Evolutionary conservation across 2,329 filamentous ascomycete genomes (phyloP).

Genomic region (Alternaria brassicae): DNA sequence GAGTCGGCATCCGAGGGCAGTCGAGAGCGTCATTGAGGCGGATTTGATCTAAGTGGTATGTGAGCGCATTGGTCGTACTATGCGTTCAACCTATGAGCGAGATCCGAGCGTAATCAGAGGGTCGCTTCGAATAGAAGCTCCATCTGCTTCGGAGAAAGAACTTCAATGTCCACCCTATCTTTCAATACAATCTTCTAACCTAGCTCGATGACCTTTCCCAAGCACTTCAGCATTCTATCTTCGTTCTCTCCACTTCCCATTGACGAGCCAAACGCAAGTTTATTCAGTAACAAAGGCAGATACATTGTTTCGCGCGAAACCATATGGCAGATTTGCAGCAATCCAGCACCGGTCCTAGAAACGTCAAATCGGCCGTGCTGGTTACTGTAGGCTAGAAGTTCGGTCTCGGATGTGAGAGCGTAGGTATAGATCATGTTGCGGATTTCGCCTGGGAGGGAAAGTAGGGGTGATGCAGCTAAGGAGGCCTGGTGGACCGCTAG

Average conservation of each 20-base stretch:
- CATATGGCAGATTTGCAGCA: conserved; percentile 23
- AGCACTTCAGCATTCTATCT: not conserved
- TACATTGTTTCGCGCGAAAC: conserved; percentile 20
- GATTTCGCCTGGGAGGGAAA: conserved; percentile 23
- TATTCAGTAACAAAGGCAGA: conserved; percentile 18
- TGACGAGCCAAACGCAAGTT: conserved; percentile 7
- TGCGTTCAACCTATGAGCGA: not conserved
- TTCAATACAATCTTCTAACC: not conserved
- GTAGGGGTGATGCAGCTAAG: conserved; percentile 9
- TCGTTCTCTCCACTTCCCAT: not conserved
- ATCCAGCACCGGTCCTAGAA: conserved; percentile 17
- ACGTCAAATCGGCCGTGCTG: conserved; percentile 18
- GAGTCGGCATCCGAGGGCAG: conserved; percentile 3
- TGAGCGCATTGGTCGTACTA: not conserved
- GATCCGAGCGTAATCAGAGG: not conserved
- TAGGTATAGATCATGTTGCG: conserved; percentile 19
- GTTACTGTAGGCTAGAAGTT: conserved; percentile 6
- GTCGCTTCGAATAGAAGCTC: not conserved
- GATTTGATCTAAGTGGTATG: not conserved
- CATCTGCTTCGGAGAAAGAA: not conserved
- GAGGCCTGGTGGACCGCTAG: not conserved
- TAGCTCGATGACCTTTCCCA: not conserved
- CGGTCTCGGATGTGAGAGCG: conserved; percentile 14
- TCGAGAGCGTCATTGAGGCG: conserved; percentile 10
- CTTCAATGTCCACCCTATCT: not conserved